These are phyloP conservation scores for Rhodotorula graminis DNA, from an alignment of 768 basidiomycete genomes.

Conservation along the genomic window DNA sequence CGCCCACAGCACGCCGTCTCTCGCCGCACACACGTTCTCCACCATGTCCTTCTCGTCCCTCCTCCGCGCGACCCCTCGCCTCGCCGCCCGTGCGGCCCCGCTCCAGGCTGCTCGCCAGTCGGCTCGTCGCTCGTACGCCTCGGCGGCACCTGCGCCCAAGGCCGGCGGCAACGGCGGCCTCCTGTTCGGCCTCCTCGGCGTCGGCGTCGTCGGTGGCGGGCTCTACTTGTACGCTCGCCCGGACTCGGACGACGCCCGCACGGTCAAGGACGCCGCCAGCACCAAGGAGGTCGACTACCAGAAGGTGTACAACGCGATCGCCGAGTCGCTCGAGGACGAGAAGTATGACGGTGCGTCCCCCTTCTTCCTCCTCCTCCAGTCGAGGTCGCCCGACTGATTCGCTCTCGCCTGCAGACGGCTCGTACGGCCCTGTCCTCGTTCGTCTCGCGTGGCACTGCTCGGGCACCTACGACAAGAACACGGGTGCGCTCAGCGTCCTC, in stretches of 20 bases:
- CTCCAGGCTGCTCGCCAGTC: constrained; percentile 4
- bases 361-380: background rate
- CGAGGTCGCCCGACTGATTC: background rate
- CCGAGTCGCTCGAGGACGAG: constrained; percentile 53
- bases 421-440: constrained; percentile 53
- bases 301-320: constrained; percentile 88
- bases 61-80: constrained; percentile 29
- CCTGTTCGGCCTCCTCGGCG: constrained; percentile 53
- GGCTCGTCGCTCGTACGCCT: constrained; percentile 15
- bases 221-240: constrained; percentile 59
- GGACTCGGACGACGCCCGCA: constrained; percentile 55
- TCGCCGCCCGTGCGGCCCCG: constrained; percentile 10
- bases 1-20: background rate
- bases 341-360: constrained; percentile 72
- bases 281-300: constrained; percentile 85
- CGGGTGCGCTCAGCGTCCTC: constrained; percentile 42
- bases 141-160: background rate
- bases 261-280: constrained; percentile 61
- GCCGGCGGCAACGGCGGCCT: constrained; percentile 2
- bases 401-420: constrained; percentile 59
- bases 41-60: constrained; percentile 27
- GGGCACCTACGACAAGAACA: constrained; percentile 40
- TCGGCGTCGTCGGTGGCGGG: constrained; percentile 58
- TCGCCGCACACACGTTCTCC: background rate
- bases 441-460: constrained; percentile 43